Evolutionary conservation across 2,329 filamentous ascomycete species (phyloP).

Genomic region (Hirsutella minnesotensis): DNA sequence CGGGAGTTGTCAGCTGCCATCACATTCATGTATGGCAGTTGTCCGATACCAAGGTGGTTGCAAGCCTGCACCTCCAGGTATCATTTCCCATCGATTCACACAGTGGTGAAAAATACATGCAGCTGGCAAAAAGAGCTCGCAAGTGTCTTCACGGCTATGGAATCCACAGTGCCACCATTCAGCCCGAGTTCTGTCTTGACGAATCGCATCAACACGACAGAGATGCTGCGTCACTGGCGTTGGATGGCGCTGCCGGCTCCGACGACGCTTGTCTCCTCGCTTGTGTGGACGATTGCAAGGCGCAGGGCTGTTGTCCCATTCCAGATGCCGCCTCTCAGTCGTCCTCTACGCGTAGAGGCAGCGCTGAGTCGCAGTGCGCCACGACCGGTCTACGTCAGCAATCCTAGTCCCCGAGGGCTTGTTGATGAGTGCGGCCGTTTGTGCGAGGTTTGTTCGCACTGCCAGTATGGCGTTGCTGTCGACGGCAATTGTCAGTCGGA

Average conservation of each 20-base stretch:
- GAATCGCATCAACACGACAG: constrained; percentile 27
- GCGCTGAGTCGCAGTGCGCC: constrained; percentile 18
- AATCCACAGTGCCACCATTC: constrained; percentile 94
- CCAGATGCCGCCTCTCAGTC: constrained; percentile 19
- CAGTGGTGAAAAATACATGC: constrained; percentile 76
- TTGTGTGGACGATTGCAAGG: constrained; percentile 24
- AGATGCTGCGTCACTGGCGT: constrained; percentile 20
- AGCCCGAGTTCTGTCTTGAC: constrained; percentile 71
- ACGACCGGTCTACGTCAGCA: constrained; percentile 5
- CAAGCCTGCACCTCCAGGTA: constrained; percentile 87
- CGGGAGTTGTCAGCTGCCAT: constrained; percentile 81
- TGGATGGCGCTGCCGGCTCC: constrained; percentile 22
- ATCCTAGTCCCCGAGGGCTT: not conserved
- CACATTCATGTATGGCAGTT: constrained; percentile 98
- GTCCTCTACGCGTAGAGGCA: constrained; percentile 23
- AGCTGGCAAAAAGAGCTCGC: constrained; percentile 68
- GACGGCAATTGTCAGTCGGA: too few relatives aligned
- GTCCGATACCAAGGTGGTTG: constrained; percentile 86
- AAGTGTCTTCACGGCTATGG: constrained; percentile 89
- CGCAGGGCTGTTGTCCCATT: constrained; percentile 18
- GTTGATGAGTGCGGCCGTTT: too few relatives aligned
- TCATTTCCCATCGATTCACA: constrained; percentile 79
- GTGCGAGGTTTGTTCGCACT: too few relatives aligned
- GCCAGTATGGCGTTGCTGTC: too few relatives aligned
- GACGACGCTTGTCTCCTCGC: constrained; percentile 36